Percentiles rank a stretch among this genome's conserved stretches.
phyloP scores from a whole-genome alignment of 805 yeast species.

The Suhomyces xylopsoci region DNA sequence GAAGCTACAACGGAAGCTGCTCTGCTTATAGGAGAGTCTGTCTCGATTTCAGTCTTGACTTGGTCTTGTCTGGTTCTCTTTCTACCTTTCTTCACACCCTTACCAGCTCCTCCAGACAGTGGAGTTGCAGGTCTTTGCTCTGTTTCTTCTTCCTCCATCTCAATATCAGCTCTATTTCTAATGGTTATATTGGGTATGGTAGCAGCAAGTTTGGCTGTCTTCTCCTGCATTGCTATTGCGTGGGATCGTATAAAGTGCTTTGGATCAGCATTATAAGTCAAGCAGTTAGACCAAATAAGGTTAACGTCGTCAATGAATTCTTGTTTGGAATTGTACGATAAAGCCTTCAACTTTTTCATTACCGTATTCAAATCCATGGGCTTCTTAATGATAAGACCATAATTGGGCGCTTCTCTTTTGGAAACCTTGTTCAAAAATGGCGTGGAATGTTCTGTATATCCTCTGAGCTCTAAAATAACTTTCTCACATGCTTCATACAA shows the following conservation, averaged over 20 bases:
- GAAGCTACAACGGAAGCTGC: conserved; percentile 10
- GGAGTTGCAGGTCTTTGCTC: conserved; percentile 23
- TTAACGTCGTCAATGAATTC: conserved; percentile 94
- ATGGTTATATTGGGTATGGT: conserved; percentile 86
- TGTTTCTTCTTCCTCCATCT: conserved; percentile 52
- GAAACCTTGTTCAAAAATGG: conserved; percentile 95
- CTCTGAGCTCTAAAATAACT: conserved; percentile 84
- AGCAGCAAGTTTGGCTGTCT: conserved; percentile 70
- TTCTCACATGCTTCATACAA: conserved; percentile 96
- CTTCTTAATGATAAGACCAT: conserved; percentile 79
- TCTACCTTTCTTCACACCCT: conserved; percentile 39
- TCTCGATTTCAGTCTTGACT: conserved; percentile 27
- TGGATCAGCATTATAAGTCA: conserved; percentile 92
- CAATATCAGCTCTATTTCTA: conserved; percentile 69
- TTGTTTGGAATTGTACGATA: conserved; percentile 78
- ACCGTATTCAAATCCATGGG: conserved; percentile 98
- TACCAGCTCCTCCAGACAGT: conserved; percentile 25
- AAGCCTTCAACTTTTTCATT: conserved; percentile 77
- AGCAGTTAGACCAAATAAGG: conserved; percentile 94
- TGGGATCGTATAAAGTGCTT: conserved; percentile 86
- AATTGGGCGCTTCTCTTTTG: conserved; percentile 96
- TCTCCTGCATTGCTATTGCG: conserved; percentile 95
- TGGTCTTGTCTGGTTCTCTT: conserved; percentile 36
- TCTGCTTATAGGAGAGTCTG: conserved; percentile 11
- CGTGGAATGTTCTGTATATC: conserved; percentile 93